A percentile compares a stretch with the other conserved stretches of the same genome.
Evolutionary conservation across 306 rosid genomes (phyloP).

Genomic region (Carpinus viminea): DNA sequence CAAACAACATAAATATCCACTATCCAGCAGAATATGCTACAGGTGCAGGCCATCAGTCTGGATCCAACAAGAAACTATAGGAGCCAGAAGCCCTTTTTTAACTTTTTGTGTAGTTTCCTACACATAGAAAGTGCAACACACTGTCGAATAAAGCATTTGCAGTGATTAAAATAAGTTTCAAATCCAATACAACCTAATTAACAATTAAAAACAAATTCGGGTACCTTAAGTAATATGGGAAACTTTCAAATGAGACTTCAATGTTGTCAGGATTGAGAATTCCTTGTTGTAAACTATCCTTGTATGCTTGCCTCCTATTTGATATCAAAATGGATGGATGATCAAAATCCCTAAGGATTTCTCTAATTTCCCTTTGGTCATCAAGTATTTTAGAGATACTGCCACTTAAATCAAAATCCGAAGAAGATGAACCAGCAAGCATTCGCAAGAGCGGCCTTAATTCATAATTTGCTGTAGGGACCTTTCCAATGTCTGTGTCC

Average conservation of each 20-base stretch:
- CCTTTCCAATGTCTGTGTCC: constrained; percentile 56
- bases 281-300: constrained; percentile 62
- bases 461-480: constrained; percentile 43
- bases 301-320: constrained; percentile 67
- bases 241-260: constrained; percentile 76
- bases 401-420: constrained; percentile 61
- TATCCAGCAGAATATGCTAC: constrained; percentile 4
- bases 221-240: constrained; percentile 94
- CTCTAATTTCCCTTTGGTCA: constrained; percentile 63
- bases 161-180: background rate
- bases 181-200: constrained; percentile 1
- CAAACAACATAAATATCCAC: constrained; percentile 19
- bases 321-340: constrained; percentile 54
- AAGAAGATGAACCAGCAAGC: constrained; percentile 60
- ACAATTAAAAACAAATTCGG: constrained; percentile 14
- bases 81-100: background rate
- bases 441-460: constrained; percentile 60
- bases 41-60: constrained; percentile 5
- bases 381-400: constrained; percentile 68
- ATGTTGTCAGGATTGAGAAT: constrained; percentile 63
- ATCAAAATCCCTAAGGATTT: constrained; percentile 59
- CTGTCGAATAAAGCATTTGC: background rate
- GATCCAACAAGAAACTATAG: constrained; percentile 11
- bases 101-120: constrained; percentile 11
- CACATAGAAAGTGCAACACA: constrained; percentile 10